These are phyloP conservation scores for Colletotrichum neosansevieriae DNA, from an alignment of 2,329 filamentous ascomycete species.

Conservation along the genomic window DNA sequence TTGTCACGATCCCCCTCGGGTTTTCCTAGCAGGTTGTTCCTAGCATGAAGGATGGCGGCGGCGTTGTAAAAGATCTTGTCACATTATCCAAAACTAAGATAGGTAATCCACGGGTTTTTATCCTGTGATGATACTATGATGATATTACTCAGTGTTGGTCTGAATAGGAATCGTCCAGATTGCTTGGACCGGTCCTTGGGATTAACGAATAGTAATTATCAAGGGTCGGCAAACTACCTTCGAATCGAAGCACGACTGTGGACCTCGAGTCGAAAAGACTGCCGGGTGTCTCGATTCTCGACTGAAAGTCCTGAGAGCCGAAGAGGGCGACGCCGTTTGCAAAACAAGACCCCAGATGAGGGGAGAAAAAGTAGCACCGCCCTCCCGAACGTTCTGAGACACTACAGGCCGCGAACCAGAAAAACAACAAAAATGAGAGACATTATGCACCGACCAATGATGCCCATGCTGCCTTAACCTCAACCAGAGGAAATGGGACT, in stretches of 20 bases:
- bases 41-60: slow-evolving; percentile 31
- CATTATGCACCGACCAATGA: slow-evolving; percentile 33
- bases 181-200: slow-evolving; percentile 5
- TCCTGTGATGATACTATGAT: slow-evolving; percentile 6
- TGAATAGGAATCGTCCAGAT: neutral
- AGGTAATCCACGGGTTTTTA: slow-evolving; percentile 28
- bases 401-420: slow-evolving; percentile 34
- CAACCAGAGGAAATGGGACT: slow-evolving; percentile 14
- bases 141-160: neutral
- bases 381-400: slow-evolving; percentile 32
- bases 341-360: slow-evolving; percentile 27
- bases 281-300: neutral
- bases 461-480: slow-evolving; percentile 20
- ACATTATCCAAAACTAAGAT: slow-evolving; percentile 33
- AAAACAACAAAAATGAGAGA: slow-evolving; percentile 35
- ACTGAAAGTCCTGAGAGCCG: slow-evolving; percentile 1
- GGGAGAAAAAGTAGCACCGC: slow-evolving; percentile 22
- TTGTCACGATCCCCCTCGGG: neutral
- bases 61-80: slow-evolving; percentile 41
- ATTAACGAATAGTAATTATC: slow-evolving; percentile 10
- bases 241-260: neutral
- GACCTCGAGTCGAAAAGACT: neutral
- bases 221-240: slow-evolving; percentile 6
- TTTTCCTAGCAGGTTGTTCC: slow-evolving; percentile 3
- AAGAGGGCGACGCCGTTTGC: slow-evolving; percentile 30